phyloP scores from a whole-genome alignment of 257 asterid genomes.

The Solanum chaucha region DNA sequence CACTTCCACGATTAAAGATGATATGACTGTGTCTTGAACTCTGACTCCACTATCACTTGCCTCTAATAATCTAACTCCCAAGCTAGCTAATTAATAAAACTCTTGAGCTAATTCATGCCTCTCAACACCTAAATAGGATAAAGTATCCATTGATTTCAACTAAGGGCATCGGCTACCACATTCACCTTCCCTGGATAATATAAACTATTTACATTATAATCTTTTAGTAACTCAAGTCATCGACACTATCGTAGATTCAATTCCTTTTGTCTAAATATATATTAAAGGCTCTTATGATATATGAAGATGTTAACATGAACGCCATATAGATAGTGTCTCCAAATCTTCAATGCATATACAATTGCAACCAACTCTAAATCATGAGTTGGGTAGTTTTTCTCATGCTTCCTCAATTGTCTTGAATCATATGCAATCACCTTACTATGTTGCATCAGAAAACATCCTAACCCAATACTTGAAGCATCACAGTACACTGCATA shows the following conservation, averaged over 20 bases:
- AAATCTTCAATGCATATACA: no score
- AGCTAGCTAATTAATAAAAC: no score
- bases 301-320: no score
- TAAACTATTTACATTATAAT: no score
- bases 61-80: no score
- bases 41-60: neutral
- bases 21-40: no score
- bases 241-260: neutral
- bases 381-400: neutral
- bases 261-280: neutral
- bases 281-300: no score
- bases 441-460: neutral
- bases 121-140: neutral
- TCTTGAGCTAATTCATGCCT: neutral
- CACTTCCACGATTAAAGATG: neutral
- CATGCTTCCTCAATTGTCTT: neutral
- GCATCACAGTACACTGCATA: neutral
- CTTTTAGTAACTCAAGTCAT: neutral
- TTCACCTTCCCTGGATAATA: neutral
- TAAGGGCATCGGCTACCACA: neutral
- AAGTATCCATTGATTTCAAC: no score
- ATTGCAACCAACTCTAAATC: neutral
- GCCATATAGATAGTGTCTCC: no score
- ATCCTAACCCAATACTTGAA: neutral
- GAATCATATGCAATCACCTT: neutral